Base-by-base conservation (phyloP, 2,329 filamentous ascomycete species). In the Ascomycota sp. region DNA sequence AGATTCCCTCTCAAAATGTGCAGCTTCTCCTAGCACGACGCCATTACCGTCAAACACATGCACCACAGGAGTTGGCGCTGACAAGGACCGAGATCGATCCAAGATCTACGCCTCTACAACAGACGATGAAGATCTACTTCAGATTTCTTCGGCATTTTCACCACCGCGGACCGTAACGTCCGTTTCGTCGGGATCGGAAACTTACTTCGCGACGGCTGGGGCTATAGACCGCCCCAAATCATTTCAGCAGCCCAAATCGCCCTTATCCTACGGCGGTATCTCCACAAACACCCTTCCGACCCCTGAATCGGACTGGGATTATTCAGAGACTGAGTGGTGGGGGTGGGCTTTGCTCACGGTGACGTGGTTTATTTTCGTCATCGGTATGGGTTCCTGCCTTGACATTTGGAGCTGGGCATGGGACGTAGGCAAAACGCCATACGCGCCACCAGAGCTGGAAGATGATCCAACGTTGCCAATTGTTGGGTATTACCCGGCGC, bases 371-470 rank as follows among this genome's bases (percentile, higher is more conserved):
- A 83, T 93, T 24, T 95, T 98, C 51, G 83, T 95, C 13, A 72
- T 89, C 1, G 89, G 89, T 26, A 95, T 98, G 79, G 89, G 89
- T 35, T 92, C 80, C 33, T 93, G 83, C 52, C 66, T 95, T 31
- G 86, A 79, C 16, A 72, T 95, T 16, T 98, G 89, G 89, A 89
- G 76, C 53, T 98, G 89, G 89, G 89, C 89, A 2, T 98, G 89
- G 89, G 86, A 95, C 58, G 86, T 95, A 2, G 86, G 86, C 31
- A 83, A 86, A 53, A 93, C 83, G 27, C 86, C 86, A 0, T 92
- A 92, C 54, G 86, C 86, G 35, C 86, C 86, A 33, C 86, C 86
- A 4, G 86, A 95, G 57, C 63, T 95, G 30, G 84, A 93, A 53
- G 83, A 95, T 53, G 89, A 98, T 54, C 76, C 79, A 6, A 95